Evolutionary conservation across 768 basidiomycete species (phyloP).

Genomic region (Tubosaeta sp.): DNA sequence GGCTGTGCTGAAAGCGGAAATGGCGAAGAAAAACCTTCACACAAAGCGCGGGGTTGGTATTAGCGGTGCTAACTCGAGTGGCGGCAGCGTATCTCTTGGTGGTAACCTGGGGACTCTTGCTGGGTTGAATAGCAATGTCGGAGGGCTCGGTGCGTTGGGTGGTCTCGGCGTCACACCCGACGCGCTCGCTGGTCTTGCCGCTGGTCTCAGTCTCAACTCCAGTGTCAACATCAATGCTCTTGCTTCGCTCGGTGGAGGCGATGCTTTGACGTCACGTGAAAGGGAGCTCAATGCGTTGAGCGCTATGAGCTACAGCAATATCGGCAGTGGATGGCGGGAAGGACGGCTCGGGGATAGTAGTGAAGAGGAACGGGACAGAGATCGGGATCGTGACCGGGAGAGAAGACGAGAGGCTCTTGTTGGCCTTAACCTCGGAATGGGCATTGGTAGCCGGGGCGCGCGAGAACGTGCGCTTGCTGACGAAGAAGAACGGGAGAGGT

Average conservation of each 20-base stretch:
- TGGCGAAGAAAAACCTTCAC: conserved; percentile 99
- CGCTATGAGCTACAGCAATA: conserved; percentile 42
- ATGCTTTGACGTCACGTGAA: conserved; percentile 39
- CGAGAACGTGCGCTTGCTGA: conserved; percentile 65
- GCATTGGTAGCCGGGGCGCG: conserved; percentile 42
- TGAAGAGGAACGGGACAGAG: conserved; percentile 41
- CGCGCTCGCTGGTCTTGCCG: conserved; percentile 25
- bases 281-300: conserved; percentile 44
- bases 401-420: conserved; percentile 41
- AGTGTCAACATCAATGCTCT: conserved; percentile 26
- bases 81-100: conserved; percentile 28
- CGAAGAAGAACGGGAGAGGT: conserved; percentile 46
- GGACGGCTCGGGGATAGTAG: conserved; percentile 31
- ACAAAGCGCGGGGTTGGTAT: conserved; percentile 89
- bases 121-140: conserved; percentile 24
- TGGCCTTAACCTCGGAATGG: conserved; percentile 33
- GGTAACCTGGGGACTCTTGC: conserved; percentile 21
- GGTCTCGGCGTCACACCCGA: conserved; percentile 28
- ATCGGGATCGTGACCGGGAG: conserved; percentile 43
- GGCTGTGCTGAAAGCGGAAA: conserved; percentile 92
- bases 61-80: conserved; percentile 32
- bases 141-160: conserved; percentile 24
- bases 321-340: conserved; percentile 33
- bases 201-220: conserved; percentile 27
- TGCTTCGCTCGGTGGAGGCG: conserved; percentile 20